phyloP scores from a whole-genome alignment of 1,284 basidiomycete species.

The Gymnopus androsaceus region DNA sequence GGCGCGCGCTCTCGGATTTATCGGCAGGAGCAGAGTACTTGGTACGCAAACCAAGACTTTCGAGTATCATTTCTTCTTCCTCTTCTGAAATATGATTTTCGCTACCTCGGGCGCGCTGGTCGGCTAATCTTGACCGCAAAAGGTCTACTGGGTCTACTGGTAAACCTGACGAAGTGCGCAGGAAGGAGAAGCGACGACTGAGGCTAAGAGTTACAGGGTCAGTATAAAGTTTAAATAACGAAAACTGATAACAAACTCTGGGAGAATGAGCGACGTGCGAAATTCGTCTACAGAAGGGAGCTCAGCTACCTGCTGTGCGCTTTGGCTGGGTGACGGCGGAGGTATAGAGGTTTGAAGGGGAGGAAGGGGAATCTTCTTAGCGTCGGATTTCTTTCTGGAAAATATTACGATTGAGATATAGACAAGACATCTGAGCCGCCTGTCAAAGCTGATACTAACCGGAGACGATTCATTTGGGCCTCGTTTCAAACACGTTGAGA shows the following conservation, averaged over 20 bases:
- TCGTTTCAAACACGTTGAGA: conserved; percentile 67
- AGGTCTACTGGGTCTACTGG: conserved; percentile 65
- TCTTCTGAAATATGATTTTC: conserved; percentile 71
- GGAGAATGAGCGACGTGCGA: conserved; percentile 78
- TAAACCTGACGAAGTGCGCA: conserved; percentile 66
- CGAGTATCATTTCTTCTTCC: conserved; percentile 81
- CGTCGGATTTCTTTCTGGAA: conserved; percentile 66
- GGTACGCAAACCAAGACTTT: conserved; percentile 65
- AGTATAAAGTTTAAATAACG: conserved; percentile 19
- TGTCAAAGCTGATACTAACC: conserved; percentile 43
- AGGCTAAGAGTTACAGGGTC: conserved; percentile 50
- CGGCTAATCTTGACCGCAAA: conserved; percentile 65
- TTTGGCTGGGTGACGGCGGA: conserved; percentile 14
- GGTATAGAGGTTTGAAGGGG: conserved; percentile 28
- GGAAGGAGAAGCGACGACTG: conserved; percentile 75
- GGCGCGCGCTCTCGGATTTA: conserved; percentile 39
- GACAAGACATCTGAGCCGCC: too few relatives aligned
- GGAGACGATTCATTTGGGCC: conserved; percentile 76
- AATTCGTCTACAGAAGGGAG: conserved; percentile 73
- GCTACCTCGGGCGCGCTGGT: conserved; percentile 70
- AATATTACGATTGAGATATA: conserved; percentile 29
- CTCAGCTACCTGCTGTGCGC: conserved; percentile 39
- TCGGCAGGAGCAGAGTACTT: conserved; percentile 37
- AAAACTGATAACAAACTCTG: conserved; percentile 59
- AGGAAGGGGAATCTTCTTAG: conserved; percentile 46